Evolutionary conservation across 257 asterid genomes (phyloP), one percentile per base, ranked within the genome.

Genomic region (Asclepias syriaca): DNA sequence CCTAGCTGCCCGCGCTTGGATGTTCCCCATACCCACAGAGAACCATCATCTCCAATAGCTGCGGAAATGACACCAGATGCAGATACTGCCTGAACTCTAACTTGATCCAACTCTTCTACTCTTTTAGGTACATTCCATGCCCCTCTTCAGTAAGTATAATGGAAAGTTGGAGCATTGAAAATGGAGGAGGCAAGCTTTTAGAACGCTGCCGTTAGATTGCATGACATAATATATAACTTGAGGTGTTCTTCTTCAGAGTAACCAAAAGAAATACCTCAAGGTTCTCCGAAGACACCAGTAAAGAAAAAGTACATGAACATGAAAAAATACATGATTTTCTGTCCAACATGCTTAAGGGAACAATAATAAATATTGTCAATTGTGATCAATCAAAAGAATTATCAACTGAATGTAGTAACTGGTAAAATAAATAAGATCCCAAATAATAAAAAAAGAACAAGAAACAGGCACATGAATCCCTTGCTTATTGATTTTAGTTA

Each of bases 1-100:
- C 98, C 99, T 24, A 95, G 85, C 78, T 90, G 98, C 68, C 99
- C 99, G 16, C 93, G 98, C 78, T 95, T 92, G 45, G 99, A 95
- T 81, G 81, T 86, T 66, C 98, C 99, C 99, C 98, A 95, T 18
- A 90, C 99, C 98, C 99, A 95, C 55, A 95, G 73, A 57, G 90
- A 85, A 18, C 99, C 98, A 74, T 88, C 98, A 13, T 88, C 91
- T 76, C 93, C 98, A 77, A 87, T 75, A 46, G 93, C 96, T 6
- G 86, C 83, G 68, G 97, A 94, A 74, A 90, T 75, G 58, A 86
- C 96, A 69, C 98, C 98, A 68, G 98, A 91, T 46, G 98, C 97
- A 83, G 81, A 88, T 66, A 91, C 90, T 53, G 87, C 80, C 79
- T 68, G 60, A 75, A 86, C 88, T 79, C 77, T 80, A 53, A 90